phyloP scores from a whole-genome alignment of 106 monocot species.

The Cymbidium sinense region DNA sequence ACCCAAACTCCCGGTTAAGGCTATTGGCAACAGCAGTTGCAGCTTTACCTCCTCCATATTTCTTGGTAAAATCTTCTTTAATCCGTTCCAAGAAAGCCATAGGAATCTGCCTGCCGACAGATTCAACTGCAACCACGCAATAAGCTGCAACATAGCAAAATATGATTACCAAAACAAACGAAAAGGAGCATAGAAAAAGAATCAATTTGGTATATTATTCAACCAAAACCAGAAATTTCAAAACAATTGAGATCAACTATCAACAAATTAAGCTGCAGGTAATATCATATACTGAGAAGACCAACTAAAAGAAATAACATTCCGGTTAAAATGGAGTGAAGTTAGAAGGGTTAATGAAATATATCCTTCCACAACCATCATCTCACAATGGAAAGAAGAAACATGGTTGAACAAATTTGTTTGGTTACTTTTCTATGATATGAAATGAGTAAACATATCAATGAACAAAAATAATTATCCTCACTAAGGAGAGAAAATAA shows the following conservation, averaged over 20 bases:
- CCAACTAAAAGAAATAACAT: too few relatives aligned
- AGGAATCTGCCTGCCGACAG: conserved; percentile 11
- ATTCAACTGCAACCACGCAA: conserved; percentile 14
- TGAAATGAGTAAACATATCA: not conserved
- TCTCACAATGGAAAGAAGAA: not conserved
- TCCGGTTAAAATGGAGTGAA: too few relatives aligned
- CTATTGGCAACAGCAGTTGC: conserved; percentile 15
- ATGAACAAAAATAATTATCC: not conserved
- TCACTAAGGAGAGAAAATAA: too few relatives aligned
- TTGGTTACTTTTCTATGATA: not conserved
- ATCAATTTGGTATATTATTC: not conserved
- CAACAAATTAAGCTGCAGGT: too few relatives aligned
- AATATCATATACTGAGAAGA: too few relatives aligned
- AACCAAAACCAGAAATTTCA: not conserved
- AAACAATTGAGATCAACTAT: not conserved
- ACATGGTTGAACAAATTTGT: not conserved
- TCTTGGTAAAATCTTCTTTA: conserved; percentile 12
- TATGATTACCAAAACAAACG: too few relatives aligned
- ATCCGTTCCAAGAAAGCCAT: conserved; percentile 16
- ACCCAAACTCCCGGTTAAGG: conserved; percentile 15
- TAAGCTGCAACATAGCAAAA: conserved; percentile 9
- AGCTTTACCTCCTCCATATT: conserved; percentile 24
- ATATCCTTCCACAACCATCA: too few relatives aligned
- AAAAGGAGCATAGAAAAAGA: not conserved
- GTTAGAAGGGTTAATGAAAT: too few relatives aligned